Percentiles rank a stretch among this genome's conserved stretches.
Conservation (phyloP, 345 rosid genomes). For the Eucalyptus virginea region DNA sequence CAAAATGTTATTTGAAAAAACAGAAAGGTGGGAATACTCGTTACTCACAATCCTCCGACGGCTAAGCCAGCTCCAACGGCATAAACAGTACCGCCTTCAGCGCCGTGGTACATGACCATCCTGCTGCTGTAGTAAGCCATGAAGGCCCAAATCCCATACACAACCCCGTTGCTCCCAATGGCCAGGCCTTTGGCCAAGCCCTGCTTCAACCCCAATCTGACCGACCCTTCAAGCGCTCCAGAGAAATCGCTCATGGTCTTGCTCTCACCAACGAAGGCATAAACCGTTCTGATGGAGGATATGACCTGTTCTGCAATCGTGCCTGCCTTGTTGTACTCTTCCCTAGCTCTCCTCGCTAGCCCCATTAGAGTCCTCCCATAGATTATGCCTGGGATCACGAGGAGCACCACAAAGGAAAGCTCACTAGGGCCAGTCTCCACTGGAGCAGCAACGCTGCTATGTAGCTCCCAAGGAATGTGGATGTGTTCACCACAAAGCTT, state of each 20-base stretch:
- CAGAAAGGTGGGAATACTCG: background rate
- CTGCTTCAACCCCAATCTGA: conserved; percentile 1
- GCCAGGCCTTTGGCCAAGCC: conserved; percentile 8
- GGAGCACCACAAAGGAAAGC: background rate
- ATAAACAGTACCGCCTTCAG: conserved; percentile 1
- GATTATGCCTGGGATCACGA: conserved; percentile 1
- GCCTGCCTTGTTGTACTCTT: conserved; percentile 2
- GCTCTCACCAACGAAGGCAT: conserved; percentile 3
- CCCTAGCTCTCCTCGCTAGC: background rate
- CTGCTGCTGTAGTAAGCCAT: conserved; percentile 5
- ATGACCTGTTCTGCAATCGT: conserved; percentile 4
- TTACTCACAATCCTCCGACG: conserved; percentile 3
- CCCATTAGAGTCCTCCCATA: conserved; percentile 2
- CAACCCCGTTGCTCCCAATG: background rate
- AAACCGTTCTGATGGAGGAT: conserved; percentile 3
- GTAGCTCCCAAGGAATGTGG: background rate
- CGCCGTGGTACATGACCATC: conserved; percentile 4
- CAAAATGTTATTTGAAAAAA: background rate
- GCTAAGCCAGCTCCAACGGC: background rate
- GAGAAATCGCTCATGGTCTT: background rate
- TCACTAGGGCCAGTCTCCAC: conserved; percentile 7
- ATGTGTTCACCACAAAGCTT: background rate
- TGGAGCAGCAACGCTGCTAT: background rate
- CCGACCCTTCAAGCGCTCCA: background rate
- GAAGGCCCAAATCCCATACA: conserved; percentile 3